A percentile compares a stretch with the other conserved stretches of the same genome.
phyloP scores from a whole-genome alignment of 768 basidiomycete species.

The Multifurca ochricompacta region DNA sequence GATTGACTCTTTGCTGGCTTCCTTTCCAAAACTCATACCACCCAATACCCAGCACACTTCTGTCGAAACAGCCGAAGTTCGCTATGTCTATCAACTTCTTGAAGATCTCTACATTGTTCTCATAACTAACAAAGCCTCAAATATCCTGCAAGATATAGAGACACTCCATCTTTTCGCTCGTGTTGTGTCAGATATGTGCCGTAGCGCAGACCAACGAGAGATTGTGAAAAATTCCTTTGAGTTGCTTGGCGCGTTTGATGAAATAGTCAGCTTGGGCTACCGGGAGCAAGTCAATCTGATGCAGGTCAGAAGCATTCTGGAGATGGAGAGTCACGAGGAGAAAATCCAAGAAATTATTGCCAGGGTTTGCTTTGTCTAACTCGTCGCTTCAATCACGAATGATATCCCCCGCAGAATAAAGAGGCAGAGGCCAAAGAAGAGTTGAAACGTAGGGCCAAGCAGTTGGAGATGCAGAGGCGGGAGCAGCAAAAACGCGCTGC shows the following conservation, averaged over 20 bases:
- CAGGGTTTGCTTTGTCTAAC: constrained; percentile 44
- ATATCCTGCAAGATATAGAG: constrained; percentile 96
- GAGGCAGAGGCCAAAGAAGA: constrained; percentile 99
- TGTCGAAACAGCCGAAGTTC: constrained; percentile 91
- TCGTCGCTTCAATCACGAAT: neutral
- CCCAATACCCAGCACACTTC: constrained; percentile 92
- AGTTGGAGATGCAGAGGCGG: constrained; percentile 94
- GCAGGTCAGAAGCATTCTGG: constrained; percentile 70
- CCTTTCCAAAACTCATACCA: constrained; percentile 96
- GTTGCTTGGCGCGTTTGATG: constrained; percentile 91
- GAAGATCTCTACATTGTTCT: constrained; percentile 96
- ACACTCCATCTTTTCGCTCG: constrained; percentile 92
- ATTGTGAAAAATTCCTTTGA: constrained; percentile 89
- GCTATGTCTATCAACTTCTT: constrained; percentile 94
- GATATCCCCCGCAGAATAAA: constrained; percentile 61
- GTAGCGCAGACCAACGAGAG: constrained; percentile 81
- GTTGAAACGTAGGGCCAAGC: constrained; percentile 94
- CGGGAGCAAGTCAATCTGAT: constrained; percentile 70
- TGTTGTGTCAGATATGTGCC: constrained; percentile 86
- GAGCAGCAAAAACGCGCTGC: constrained; percentile 82
- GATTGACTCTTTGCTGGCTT: constrained; percentile 92
- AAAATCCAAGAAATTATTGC: constrained; percentile 99
- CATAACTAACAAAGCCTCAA: constrained; percentile 98
- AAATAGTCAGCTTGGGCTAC: constrained; percentile 88
- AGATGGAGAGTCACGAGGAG: constrained; percentile 90